Base-by-base conservation (phyloP, 768 basidiomycete genomes). In the Lactarius akahatsu region DNA sequence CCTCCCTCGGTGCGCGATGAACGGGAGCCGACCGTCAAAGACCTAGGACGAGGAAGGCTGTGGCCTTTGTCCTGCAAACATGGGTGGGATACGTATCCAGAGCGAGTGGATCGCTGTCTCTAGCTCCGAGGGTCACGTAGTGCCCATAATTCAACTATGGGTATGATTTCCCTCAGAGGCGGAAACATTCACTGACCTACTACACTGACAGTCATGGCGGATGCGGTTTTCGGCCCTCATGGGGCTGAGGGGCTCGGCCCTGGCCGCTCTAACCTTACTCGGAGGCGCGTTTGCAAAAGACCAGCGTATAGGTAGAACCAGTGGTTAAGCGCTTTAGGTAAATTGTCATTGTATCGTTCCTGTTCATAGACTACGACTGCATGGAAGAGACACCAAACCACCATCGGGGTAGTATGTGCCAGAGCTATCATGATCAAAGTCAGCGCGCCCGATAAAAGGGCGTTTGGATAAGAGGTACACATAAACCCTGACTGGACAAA, bases 211-310 rank as follows among this genome's bases (percentile, higher is more conserved):
- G 86, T 54, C 88, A 90, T 72, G 81, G 81, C 7, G 87, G 88
- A 10, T 83, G 80, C 67, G 88, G 87, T 1, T 90, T 82, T 68
- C 83, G 85, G 64, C 80, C 84, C 3, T 87, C 86, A 0, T 89
- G 86, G 87, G 87, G n/a, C n/a, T n/a, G n/a, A n/a, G n/a, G n/a
- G n/a, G 86, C 1, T 85, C 82, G 2, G 88, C 88, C 9, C 76
- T 76, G 4, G 76, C 80, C 16, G 86, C 82, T 0, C 67, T 86
- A 20, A 74, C 75, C 26, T 70, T 88, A 4, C 73, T 88, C 63
- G 80, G 85, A 62, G 73, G 73, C 18, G 80, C 78, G 11, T 69
- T 85, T 61, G 47, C 56, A 9, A 34, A 32, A 34, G 34, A 65
- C 10, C 59, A 38, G 61, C 28, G 16, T 62, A 30, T 47, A 60